Evolutionary conservation across 805 yeast species (phyloP), one percentile per base, ranked within the genome.

Genomic region (Cyberlindnera amylophila): DNA sequence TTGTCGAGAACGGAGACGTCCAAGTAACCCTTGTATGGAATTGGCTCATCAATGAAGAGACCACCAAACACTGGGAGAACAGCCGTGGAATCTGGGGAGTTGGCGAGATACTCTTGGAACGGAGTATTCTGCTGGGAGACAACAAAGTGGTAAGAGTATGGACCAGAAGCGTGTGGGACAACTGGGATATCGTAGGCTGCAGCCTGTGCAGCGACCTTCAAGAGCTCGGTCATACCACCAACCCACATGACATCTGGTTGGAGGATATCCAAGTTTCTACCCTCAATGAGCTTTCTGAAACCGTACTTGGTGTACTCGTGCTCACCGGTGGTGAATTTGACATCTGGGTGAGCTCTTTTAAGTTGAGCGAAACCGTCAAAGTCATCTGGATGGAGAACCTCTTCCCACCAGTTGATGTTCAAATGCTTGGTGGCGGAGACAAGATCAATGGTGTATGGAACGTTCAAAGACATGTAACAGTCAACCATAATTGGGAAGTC

Each of bases 181-280:
- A 72, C 74, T 21, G 77, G 78, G 38, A 72, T 69, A 48, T 72
- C 77, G 49, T 72, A 72, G 15, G 77, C 76, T 36, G 74, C 74
- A 21, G 77, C 77, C 52, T 72, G 77, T 14, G 67, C 69, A 32
- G 74, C 67, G 38, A 72, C 61, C 48, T 69, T 66, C 40, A 72
- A 57, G 27, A 71, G 57, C 58, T 72, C 77, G 15, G 77, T 71
- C 64, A 72, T 53, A 34, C 77, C 76, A 39, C 77, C 77, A 46
- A 71, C 73, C 77, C 77, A 72, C 77, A 72, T 72, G 39, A 72
- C 70, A 52, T 72, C 78, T 17, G 77, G 77, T 53, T 72, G 77
- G 44, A 72, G 54, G 45, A 72, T 71, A 49, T 70, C 75, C 38
- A 72, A 45, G 52, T 71, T 70, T 46, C 77, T 59, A 33, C 71